phyloP scores from a whole-genome alignment of 2,329 filamentous ascomycete genomes.

The Aspergillus quadricinctus region DNA sequence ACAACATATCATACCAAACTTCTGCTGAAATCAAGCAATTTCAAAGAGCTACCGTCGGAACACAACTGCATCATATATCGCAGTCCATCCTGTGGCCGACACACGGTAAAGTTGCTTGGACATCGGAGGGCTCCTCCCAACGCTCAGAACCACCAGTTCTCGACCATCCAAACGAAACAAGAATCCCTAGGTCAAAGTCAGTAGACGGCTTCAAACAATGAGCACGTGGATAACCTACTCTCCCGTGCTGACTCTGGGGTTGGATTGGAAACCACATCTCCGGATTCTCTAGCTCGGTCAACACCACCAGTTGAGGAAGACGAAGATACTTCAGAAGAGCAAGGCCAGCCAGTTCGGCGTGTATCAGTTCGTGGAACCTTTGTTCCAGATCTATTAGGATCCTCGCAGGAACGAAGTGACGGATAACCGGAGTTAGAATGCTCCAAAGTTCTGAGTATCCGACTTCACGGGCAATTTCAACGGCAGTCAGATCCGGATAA shows the following conservation, averaged over 20 bases:
- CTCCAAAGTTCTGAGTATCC: neutral
- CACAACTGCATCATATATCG: neutral
- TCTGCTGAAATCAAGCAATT: neutral
- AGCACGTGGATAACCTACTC: neutral
- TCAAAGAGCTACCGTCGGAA: neutral
- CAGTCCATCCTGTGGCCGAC: neutral
- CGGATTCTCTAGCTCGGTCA: conserved; percentile 1
- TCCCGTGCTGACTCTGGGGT: neutral
- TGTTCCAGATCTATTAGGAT: neutral
- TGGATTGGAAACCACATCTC: conserved; percentile 4
- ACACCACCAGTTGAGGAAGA: neutral
- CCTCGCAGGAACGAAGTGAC: neutral
- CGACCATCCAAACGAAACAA: conserved; percentile 1
- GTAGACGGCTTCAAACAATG: neutral
- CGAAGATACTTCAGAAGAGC: neutral
- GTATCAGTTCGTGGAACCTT: neutral
- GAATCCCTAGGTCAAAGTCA: neutral
- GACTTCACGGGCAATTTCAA: conserved; percentile 1
- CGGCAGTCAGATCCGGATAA: neutral
- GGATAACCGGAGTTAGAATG: conserved; percentile 1
- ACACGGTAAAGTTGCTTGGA: neutral
- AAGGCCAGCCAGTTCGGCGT: neutral
- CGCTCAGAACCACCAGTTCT: neutral
- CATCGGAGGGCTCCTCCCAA: neutral
- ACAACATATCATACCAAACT: neutral